Evolutionary conservation across 2,329 filamentous ascomycete species (phyloP), one percentile per base, ranked within the genome.

Genomic region (Chrysoporthe austroafricana): DNA sequence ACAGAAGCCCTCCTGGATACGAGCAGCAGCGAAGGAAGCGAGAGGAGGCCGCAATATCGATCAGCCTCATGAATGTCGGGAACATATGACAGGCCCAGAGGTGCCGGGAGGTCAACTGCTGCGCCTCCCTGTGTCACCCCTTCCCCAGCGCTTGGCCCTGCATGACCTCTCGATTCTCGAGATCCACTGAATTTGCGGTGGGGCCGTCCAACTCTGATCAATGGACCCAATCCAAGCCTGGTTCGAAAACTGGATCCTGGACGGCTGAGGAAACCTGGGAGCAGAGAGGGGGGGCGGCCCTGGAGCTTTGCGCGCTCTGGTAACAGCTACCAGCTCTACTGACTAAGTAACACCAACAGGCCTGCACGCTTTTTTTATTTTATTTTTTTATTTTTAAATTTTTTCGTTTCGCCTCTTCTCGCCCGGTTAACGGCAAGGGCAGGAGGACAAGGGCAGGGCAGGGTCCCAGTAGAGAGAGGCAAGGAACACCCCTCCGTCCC

Each of bases 171-270:
- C 32, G 43, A 26, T 50, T 21, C 9, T 62, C 43, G 43, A 62
- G 43, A 8, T 62, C 60, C 60, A 62, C 60, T 21, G 16, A 43
- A 9, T 14, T 34, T 16, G 32, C 46, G 60, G 60, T 62, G 60
- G 60, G 34, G 60, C 46, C 60, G 44, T 21, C 52, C 60, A 39
- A 62, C 60, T 62, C 44, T 50, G 60, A 50, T 42, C 16, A 42
- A 21, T 50, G 60, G 44, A 42, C 46, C 60, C 60, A 14, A 34
- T 44, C 39, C 57, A 18, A 59, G 39, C 57, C 14, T 59, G 60
- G 39, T 52, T 52, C 32, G 52, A 54, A 52, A 26, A 13, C 43
- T 57, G 52, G 50, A 32, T 36, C 39, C 34, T 50, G 21, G 52
- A 13, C 13, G 42, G 36, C 14, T 32, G 48, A 16, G 18, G 36